phyloP scores from a whole-genome alignment of 768 basidiomycete genomes.

The Pluteus cervinus region DNA sequence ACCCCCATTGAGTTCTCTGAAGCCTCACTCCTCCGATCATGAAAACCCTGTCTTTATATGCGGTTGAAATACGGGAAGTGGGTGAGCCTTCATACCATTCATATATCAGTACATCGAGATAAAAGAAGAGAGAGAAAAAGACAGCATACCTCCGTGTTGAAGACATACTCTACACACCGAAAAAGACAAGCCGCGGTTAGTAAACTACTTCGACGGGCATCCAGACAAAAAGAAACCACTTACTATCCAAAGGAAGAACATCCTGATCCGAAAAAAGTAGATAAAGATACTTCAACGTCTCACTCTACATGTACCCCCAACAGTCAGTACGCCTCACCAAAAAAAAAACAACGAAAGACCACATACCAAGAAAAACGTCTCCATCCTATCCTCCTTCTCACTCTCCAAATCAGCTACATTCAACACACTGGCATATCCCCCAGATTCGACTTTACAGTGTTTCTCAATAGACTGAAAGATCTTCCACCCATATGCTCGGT shows the following conservation, averaged over 20 bases:
- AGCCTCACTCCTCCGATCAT: no score
- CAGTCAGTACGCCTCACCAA: slow-evolving; percentile 1
- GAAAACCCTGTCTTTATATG: no score
- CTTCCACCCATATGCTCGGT: slow-evolving; percentile 81
- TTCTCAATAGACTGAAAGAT: slow-evolving; percentile 90
- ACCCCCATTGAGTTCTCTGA: no score
- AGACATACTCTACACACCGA: slow-evolving; percentile 60
- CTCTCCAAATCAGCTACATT: slow-evolving; percentile 79
- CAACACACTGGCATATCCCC: slow-evolving; percentile 81
- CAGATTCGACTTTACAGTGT: slow-evolving; percentile 68
- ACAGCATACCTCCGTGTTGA: slow-evolving; percentile 90
- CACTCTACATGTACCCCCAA: slow-evolving; percentile 45
- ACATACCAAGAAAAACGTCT: slow-evolving; percentile 87
- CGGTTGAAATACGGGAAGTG: no score
- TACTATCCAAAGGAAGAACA: slow-evolving; percentile 71
- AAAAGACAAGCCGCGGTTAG: not conserved
- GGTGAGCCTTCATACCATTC: no score
- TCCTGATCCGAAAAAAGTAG: slow-evolving; percentile 77
- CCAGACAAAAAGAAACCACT: slow-evolving; percentile 22
- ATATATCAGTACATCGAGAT: no score
- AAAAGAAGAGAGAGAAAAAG: no score
- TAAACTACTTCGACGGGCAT: not conserved
- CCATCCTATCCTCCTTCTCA: slow-evolving; percentile 83
- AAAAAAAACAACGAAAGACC: not conserved
- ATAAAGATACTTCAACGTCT: slow-evolving; percentile 90